Evolutionary conservation across 148 eudicot species (phyloP), one percentile per base, ranked within the genome.

Genomic region (Vaccinium darrowii): DNA sequence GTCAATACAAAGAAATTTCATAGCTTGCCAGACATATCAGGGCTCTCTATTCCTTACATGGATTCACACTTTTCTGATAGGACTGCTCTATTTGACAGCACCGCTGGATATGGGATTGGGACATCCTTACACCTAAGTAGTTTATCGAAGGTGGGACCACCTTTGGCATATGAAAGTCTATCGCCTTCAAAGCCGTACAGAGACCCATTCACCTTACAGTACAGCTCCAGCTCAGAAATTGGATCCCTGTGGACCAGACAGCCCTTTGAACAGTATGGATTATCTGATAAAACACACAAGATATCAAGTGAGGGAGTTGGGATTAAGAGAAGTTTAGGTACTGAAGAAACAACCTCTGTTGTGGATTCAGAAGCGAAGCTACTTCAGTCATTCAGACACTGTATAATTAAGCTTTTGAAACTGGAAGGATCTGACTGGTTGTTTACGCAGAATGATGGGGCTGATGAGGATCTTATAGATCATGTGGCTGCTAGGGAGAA

Each of bases 341-440:
- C 88, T 69, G 86, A 84, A 84, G 99, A 91, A 85, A 87, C 88
- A 77, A 76, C 89, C 36, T 87, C 96, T 16, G 53, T 60, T 81
- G 87, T 88, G 58, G 95, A 93, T 82, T 77, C 87, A 86, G 98
- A 95, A 86, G 91, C 90, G 12, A 92, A 91, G 84, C 89, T 95
- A 84, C 93, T 95, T 74, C 94, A 90, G 87, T 93, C 99, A 63
- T 85, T 97, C 87, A 94, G 99, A 88, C 85, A 84, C 77, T 91
- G 93, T 84, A 93, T 95, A 77, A 78, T 88, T 83, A 97, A 91
- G 89, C 94, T 97, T 62, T 87, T 97, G 88, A 95, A 95, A 85
- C 88, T 97, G 84, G 99, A 97, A 88, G 99, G 99, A 27, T 93
- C 98, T 53, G 94, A 94, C 57, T 95, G 94, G 98, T 87, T 97